Conservation (phyloP, 2,329 filamentous ascomycete species). For the Fusarium tjaetaba region DNA sequence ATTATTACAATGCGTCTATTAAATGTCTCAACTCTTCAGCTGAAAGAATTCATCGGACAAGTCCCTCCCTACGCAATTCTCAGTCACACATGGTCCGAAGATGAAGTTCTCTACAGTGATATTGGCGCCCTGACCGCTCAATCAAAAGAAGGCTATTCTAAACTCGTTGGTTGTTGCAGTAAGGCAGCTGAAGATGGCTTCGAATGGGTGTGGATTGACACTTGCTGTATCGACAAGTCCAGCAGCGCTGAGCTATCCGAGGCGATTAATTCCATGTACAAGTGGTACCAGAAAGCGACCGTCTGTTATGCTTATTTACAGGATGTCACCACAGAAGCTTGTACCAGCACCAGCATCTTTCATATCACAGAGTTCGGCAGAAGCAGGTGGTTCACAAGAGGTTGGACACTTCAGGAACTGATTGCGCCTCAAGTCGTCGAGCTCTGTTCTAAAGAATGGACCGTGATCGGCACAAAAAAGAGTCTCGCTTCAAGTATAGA, state of each 20-base stretch:
- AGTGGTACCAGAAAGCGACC: slow-evolving; percentile 6
- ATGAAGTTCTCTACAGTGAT: slow-evolving; percentile 11
- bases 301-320: slow-evolving; percentile 18
- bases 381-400: slow-evolving; percentile 16
- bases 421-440: slow-evolving; percentile 16
- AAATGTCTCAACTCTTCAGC: slow-evolving; percentile 9
- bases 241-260: slow-evolving; percentile 19
- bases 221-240: slow-evolving; percentile 25
- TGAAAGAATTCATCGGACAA: slow-evolving; percentile 4
- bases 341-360: background rate
- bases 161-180: background rate
- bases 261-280: slow-evolving; percentile 21
- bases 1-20: background rate
- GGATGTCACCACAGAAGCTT: slow-evolving; percentile 1
- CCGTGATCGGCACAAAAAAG: slow-evolving; percentile 10
- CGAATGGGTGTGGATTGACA: slow-evolving; percentile 13
- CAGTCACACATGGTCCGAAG: slow-evolving; percentile 13
- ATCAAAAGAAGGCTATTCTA: slow-evolving; percentile 3
- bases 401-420: slow-evolving; percentile 16
- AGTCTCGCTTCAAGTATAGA: slow-evolving; percentile 7
- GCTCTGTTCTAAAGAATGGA: slow-evolving; percentile 6
- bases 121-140: background rate
- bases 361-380: background rate
- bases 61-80: slow-evolving; percentile 13
- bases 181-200: slow-evolving; percentile 16